phyloP scores from a whole-genome alignment of 2,329 filamentous ascomycete species.

The Colletotrichum trifolii region DNA sequence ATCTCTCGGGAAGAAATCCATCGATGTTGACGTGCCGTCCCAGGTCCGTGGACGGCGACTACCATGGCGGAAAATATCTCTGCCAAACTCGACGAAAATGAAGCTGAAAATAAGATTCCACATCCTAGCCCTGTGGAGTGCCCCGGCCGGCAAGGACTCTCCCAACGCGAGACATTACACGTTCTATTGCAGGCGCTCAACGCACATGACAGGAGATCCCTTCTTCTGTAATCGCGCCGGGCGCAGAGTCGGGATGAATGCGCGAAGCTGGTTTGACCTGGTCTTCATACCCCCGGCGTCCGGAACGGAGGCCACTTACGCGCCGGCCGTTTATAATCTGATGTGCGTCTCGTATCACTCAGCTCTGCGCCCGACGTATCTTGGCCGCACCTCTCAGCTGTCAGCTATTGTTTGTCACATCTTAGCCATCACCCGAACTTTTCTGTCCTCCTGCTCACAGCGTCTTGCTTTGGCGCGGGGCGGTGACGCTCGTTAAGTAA shows the following conservation, averaged over 20 bases:
- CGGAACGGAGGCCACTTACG: background rate
- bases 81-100: too few species aligned
- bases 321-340: too few species aligned
- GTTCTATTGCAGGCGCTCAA: background rate
- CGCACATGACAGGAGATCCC: constrained; percentile 19
- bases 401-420: background rate
- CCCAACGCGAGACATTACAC: background rate
- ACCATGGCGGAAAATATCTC: too few species aligned
- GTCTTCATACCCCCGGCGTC: background rate
- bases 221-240: background rate
- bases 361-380: too few species aligned
- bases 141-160: background rate
- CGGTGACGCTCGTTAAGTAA: too few species aligned
- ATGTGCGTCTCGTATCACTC: too few species aligned
- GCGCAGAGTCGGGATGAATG: constrained; percentile 14
- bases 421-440: background rate
- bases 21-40: background rate
- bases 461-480: too few species aligned
- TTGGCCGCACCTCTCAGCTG: too few species aligned
- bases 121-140: background rate
- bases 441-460: too few species aligned
- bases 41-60: too few species aligned
- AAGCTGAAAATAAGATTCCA: background rate
- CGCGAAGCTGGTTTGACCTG: background rate
- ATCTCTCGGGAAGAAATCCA: constrained; percentile 19